Base-by-base conservation (phyloP, 805 yeast species). In the Novakomyces olei region DNA sequence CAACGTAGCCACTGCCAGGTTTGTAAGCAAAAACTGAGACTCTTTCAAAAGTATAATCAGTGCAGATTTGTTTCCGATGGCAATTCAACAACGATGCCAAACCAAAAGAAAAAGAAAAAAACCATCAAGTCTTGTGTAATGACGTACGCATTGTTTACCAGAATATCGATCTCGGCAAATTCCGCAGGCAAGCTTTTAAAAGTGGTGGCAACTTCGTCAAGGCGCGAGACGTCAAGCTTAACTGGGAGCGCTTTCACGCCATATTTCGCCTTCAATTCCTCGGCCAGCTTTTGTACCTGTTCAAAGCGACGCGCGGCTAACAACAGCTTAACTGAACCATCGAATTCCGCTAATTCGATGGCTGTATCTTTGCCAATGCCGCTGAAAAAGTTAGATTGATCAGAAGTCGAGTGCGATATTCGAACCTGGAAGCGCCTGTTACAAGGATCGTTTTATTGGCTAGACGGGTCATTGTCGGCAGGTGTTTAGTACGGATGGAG, bases 351-450 rank as follows among this genome's bases (percentile, higher is more conserved):
- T 42, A 79, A 70, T 49, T 83, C 92, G 30, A 63, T 53, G 10
- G 95, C 96, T 7, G 94, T 81, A 34, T 92, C 88, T 42, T 69
- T 69, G 8, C 96, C 98, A 45, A 85, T 85, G 35, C 96, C 96
- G 6, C n/a, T n/a, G n/a, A n/a, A n/a, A n/a, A n/a, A n/a, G n/a
- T n/a, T n/a, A n/a, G n/a, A n/a, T n/a, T n/a, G n/a, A n/a, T n/a
- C n/a, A n/a, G n/a, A n/a, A n/a, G n/a, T n/a, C n/a, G n/a, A n/a
- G n/a, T n/a, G n/a, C n/a, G n/a, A n/a, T n/a, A n/a, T n/a, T n/a
- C n/a, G n/a, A n/a, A n/a, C n/a, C 25, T 12, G n/a, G 32, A 29
- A n/a, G 32, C 32, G 20, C 32, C 32, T 3, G 96, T 79, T 45
- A 85, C 74, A 27, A 85, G 64, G 20, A 79, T 63, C 14, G 72